phyloP scores from a whole-genome alignment of 192 early-diverging fungal genomes.

The Coemansia guatemalensis region DNA sequence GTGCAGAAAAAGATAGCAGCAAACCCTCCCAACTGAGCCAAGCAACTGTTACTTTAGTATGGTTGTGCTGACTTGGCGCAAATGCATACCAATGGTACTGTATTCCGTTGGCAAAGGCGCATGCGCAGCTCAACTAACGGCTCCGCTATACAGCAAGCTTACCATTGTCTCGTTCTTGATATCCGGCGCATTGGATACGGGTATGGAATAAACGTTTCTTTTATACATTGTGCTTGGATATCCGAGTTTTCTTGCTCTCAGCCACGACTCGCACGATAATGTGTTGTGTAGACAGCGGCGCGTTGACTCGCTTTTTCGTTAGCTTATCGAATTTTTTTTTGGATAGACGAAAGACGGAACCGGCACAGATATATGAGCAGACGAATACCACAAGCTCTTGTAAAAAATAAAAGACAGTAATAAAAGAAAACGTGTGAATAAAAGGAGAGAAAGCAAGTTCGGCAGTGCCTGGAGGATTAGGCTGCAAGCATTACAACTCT shows the following conservation, averaged over 20 bases:
- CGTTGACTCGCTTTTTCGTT: no score
- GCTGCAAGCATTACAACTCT: no score
- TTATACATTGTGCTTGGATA: slow-evolving; percentile 24
- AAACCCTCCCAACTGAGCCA: no score
- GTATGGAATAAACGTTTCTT: slow-evolving; percentile 38
- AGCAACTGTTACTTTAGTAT: no score
- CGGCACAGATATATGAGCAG: no score
- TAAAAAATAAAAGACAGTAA: background rate
- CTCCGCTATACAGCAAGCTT: slow-evolving; percentile 14
- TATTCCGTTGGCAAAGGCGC: background rate
- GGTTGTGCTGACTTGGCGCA: no score
- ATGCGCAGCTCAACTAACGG: background rate
- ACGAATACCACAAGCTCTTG: no score
- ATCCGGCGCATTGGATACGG: slow-evolving; percentile 44
- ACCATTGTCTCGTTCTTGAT: slow-evolving; percentile 46
- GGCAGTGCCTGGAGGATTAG: background rate
- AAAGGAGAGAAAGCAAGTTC: slow-evolving; percentile 1
- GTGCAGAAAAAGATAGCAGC: background rate
- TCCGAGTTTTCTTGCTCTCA: background rate
- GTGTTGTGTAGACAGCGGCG: no score
- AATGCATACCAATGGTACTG: no score
- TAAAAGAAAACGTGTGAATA: background rate
- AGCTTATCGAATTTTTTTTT: no score
- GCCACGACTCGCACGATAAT: slow-evolving; percentile 4
- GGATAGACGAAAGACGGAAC: no score